Conservation (phyloP, 2,329 filamentous ascomycete species). For the Botryotinia narcissicola region DNA sequence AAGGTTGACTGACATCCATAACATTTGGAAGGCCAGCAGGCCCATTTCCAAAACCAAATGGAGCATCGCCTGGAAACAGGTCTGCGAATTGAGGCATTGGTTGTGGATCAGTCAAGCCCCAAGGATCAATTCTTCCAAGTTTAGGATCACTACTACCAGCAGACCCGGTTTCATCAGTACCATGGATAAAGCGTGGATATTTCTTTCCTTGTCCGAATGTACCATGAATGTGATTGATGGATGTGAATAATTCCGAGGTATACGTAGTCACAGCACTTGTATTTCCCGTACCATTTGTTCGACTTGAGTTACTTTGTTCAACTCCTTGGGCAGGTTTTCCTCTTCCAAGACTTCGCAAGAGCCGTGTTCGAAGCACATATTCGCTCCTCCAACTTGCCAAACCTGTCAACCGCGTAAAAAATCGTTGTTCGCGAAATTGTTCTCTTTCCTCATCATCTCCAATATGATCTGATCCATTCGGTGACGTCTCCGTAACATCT, state of each 20-base stretch:
- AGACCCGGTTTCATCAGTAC: constrained; percentile 72
- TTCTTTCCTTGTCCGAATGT: constrained; percentile 73
- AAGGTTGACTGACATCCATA: constrained; percentile 86
- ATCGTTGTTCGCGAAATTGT: constrained; percentile 66
- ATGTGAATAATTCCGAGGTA: constrained; percentile 76
- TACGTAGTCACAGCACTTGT: constrained; percentile 77
- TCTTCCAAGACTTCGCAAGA: constrained; percentile 75
- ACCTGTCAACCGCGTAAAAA: constrained; percentile 78
- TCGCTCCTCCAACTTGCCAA: constrained; percentile 95
- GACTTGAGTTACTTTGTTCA: constrained; percentile 52
- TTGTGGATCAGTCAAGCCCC: constrained; percentile 76
- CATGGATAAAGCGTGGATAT: constrained; percentile 77
- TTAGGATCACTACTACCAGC: constrained; percentile 81
- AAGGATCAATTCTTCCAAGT: constrained; percentile 72
- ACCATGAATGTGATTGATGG: constrained; percentile 77
- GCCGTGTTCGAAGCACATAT: constrained; percentile 82
- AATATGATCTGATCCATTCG: constrained; percentile 23
- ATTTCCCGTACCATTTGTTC: constrained; percentile 51
- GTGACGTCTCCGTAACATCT: constrained; percentile 47
- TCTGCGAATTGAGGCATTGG: constrained; percentile 76
- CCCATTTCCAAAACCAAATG: constrained; percentile 76
- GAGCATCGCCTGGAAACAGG: constrained; percentile 66
- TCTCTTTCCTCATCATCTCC: constrained; percentile 49
- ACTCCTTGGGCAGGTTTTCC: constrained; percentile 70
- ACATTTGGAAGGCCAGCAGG: constrained; percentile 77